phyloP scores from a whole-genome alignment of 768 basidiomycete species.

The Butyriboletus loyo region DNA sequence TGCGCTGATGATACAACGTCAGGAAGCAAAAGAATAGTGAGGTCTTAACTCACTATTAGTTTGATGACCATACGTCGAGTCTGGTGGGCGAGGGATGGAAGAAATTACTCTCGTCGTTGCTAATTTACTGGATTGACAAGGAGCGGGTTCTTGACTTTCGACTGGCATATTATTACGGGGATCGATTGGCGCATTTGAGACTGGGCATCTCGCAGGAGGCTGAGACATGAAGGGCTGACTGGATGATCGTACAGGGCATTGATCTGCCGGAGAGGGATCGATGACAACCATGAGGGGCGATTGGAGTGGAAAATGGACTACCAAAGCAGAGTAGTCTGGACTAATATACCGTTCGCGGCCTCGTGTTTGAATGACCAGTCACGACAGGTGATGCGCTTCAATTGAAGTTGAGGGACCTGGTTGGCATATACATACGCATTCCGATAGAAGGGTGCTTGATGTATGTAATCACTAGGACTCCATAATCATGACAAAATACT shows the following conservation, averaged over 20 bases:
- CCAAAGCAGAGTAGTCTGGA: no score
- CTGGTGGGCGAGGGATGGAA: slow-evolving; percentile 7
- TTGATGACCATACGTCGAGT: slow-evolving; percentile 9
- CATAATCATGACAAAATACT: no score
- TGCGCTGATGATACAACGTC: neutral
- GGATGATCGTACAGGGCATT: slow-evolving; percentile 1
- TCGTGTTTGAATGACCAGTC: no score
- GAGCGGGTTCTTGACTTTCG: slow-evolving; percentile 6
- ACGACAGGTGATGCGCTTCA: no score
- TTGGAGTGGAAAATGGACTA: neutral
- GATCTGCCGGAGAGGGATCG: neutral
- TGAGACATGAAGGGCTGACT: neutral
- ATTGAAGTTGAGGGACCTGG: no score
- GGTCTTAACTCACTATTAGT: slow-evolving; percentile 1
- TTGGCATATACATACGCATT: no score
- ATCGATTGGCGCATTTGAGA: slow-evolving; percentile 1
- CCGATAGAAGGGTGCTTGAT: no score
- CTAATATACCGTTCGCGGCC: no score
- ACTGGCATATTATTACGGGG: slow-evolving; percentile 12
- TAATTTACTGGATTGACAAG: neutral
- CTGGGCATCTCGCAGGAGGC: slow-evolving; percentile 3
- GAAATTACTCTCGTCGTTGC: slow-evolving; percentile 1
- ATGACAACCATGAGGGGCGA: neutral
- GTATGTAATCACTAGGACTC: no score
- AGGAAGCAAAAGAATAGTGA: neutral